Percentiles rank a stretch among this genome's conserved stretches.
These are phyloP conservation scores for Toxoplasma gondii DNA, from an alignment of 169 alveolate genomes.

Conservation along the genomic window DNA sequence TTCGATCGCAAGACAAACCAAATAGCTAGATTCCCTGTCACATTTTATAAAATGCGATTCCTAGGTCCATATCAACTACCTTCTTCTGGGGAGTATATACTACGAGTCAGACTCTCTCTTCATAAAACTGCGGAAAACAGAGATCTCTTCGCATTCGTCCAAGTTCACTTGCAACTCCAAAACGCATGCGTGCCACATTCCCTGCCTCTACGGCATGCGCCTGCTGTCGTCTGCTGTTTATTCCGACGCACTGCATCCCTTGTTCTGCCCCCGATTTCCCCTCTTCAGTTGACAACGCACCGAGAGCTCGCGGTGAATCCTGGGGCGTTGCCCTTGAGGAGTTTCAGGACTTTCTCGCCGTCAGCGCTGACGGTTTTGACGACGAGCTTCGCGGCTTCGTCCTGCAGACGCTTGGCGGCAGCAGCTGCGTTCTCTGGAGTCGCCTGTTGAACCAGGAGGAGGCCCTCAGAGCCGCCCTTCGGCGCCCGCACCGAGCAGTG, in stretches of 20 bases:
- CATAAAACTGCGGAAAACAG: no score
- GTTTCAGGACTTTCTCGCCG: neutral
- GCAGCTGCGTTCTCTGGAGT: neutral
- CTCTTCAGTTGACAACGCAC: neutral
- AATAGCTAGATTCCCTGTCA: no score
- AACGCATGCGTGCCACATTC: neutral
- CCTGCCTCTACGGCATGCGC: neutral
- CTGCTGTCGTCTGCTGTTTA: no score
- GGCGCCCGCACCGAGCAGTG: neutral
- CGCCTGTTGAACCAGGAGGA: neutral
- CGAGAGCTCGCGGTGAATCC: neutral
- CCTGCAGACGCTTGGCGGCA: constrained; percentile 2
- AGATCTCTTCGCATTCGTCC: no score
- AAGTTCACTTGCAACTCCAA: no score
- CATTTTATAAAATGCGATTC: no score
- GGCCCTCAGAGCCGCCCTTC: constrained; percentile 26
- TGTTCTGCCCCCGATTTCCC: neutral
- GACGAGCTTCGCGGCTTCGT: neutral
- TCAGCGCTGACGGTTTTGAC: neutral
- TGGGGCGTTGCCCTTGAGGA: constrained; percentile 19
- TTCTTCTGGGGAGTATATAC: no score
- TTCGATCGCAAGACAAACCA: no score
- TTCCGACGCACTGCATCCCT: no score
- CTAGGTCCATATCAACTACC: no score
- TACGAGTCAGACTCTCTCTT: no score